Conservation (phyloP, 108 stramenopile species). For the Pseudonitzschia pungens region DNA sequence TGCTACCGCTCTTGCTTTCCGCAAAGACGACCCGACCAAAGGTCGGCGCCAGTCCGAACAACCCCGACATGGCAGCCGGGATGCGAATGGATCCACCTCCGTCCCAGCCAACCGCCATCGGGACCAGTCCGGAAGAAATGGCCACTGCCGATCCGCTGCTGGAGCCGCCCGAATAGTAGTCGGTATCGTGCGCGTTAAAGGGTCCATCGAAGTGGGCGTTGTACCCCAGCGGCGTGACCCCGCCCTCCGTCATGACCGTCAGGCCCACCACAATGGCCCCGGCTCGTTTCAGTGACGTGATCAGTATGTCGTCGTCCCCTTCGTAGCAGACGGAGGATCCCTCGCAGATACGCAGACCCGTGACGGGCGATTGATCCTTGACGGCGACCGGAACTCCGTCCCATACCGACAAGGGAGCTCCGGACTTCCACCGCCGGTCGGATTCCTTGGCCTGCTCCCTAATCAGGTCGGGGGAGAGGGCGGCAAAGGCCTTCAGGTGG, state of each 20-base stretch:
- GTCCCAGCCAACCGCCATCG: conserved; percentile 64
- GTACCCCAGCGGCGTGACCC: conserved; percentile 28
- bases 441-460: conserved; percentile 19
- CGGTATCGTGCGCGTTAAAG: conserved; percentile 13
- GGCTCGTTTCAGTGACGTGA: not conserved
- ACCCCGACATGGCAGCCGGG: conserved; percentile 59
- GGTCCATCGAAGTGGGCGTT: conserved; percentile 30
- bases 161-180: conserved; percentile 59
- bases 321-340: conserved; percentile 13
- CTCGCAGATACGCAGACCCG: not conserved
- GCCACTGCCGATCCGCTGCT: conserved; percentile 63
- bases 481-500: conserved; percentile 8
- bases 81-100: conserved; percentile 72
- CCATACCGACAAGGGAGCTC: conserved; percentile 20
- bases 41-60: conserved; percentile 38
- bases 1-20: not conserved
- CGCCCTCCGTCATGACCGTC: conserved; percentile 15
- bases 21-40: conserved; percentile 7
- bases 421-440: conserved; percentile 7
- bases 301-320: conserved; percentile 25
- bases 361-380: conserved; percentile 32
- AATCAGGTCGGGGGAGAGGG: conserved; percentile 2
- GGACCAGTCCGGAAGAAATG: conserved; percentile 58
- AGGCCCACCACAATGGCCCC: conserved; percentile 30
- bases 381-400: conserved; percentile 48